These are phyloP conservation scores for Hyphodiscus hymeniophilus DNA, from an alignment of 495 filamentous ascomycete genomes.

Conservation along the genomic window DNA sequence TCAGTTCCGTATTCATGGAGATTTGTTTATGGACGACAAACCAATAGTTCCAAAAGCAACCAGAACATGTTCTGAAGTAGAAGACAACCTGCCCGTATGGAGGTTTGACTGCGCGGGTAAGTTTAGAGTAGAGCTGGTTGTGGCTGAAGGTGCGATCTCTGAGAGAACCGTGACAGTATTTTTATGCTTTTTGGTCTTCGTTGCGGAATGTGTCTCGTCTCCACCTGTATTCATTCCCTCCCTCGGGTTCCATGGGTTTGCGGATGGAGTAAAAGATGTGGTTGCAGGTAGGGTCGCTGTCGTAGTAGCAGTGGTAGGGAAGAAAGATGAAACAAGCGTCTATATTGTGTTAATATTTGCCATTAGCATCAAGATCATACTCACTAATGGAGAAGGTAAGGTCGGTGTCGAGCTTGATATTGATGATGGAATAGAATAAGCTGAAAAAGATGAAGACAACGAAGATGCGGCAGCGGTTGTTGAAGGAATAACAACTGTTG, in stretches of 20 bases:
- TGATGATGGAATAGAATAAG: not conserved
- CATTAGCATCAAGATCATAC: not conserved
- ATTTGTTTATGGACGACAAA: conserved; percentile 19
- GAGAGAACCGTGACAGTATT: not conserved
- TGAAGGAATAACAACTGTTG: conserved; percentile 1
- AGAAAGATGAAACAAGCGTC: conserved; percentile 2
- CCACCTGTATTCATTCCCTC: conserved; percentile 11
- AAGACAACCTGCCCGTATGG: conserved; percentile 3
- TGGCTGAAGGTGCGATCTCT: conserved; percentile 1
- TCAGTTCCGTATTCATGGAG: not conserved
- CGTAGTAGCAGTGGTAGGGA: not conserved
- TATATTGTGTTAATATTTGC: conserved; percentile 5
- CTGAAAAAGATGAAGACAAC: not conserved
- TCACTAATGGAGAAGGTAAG: not conserved
- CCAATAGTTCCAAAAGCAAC: conserved; percentile 43
- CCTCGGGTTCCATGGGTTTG: conserved; percentile 8
- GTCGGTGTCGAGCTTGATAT: not conserved
- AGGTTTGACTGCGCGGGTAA: not conserved
- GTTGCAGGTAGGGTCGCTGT: not conserved
- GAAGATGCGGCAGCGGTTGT: not conserved
- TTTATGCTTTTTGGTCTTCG: not conserved
- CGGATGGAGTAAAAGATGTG: not conserved
- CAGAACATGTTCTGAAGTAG: conserved; percentile 32
- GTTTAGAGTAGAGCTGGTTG: not conserved
- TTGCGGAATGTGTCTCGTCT: not conserved